Conservation (phyloP, 495 filamentous ascomycete species). For the Neurospora tetrasperma region DNA sequence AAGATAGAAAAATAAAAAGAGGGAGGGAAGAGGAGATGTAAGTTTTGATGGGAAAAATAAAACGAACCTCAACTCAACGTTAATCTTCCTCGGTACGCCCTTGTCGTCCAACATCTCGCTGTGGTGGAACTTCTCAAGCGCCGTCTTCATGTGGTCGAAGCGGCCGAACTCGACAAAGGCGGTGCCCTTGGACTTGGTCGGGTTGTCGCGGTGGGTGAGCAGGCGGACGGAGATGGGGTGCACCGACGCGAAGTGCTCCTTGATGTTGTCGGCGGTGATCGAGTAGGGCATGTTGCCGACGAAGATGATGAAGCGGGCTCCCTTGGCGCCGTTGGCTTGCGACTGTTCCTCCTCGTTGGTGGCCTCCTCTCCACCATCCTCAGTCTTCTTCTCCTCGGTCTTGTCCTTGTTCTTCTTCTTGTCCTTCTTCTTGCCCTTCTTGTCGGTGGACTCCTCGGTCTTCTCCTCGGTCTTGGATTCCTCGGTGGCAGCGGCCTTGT, state of each 20-base stretch:
- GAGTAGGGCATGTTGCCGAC: slow-evolving; percentile 86
- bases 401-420: slow-evolving; percentile 13
- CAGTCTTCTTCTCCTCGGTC: background rate
- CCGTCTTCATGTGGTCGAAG: slow-evolving; percentile 90
- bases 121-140: slow-evolving; percentile 81
- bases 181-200: slow-evolving; percentile 66
- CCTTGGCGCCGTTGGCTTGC: slow-evolving; percentile 26
- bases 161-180: slow-evolving; percentile 89
- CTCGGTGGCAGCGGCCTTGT: slow-evolving; percentile 19
- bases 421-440: slow-evolving; percentile 21
- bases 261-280: slow-evolving; percentile 56
- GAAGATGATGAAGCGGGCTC: slow-evolving; percentile 71
- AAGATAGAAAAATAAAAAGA: too few relatives aligned
- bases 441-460: slow-evolving; percentile 23
- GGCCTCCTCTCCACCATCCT: slow-evolving; percentile 11
- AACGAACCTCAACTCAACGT: slow-evolving; percentile 76
- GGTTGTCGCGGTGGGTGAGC: slow-evolving; percentile 58
- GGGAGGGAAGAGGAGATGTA: too few relatives aligned
- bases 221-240: slow-evolving; percentile 64
- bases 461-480: slow-evolving; percentile 13
- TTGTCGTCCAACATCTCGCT: slow-evolving; percentile 63
- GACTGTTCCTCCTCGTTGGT: slow-evolving; percentile 5
- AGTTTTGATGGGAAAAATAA: too few relatives aligned
- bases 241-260: slow-evolving; percentile 67
- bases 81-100: slow-evolving; percentile 57